phyloP scores from a whole-genome alignment of 2,329 filamentous ascomycete genomes.

The Nannizziopsis arthrosporioides region DNA sequence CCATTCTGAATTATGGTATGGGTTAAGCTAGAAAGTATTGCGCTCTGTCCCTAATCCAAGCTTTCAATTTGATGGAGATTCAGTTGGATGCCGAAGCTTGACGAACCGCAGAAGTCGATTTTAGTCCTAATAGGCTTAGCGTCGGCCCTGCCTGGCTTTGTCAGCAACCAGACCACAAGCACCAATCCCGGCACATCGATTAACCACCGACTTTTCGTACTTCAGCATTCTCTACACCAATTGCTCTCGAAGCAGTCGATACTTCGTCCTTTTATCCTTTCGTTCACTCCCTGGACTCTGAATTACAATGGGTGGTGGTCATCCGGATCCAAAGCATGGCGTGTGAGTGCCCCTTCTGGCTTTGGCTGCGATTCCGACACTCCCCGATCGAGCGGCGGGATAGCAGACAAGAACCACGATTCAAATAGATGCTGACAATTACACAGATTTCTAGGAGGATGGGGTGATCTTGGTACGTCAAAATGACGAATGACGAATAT shows the following conservation, averaged over 20 bases:
- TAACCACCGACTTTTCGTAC: slow-evolving; percentile 9
- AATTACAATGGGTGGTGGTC: slow-evolving; percentile 27
- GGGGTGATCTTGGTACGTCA: slow-evolving; percentile 59
- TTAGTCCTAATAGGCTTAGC: slow-evolving; percentile 31
- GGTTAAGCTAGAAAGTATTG: slow-evolving; percentile 11
- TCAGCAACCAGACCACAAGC: slow-evolving; percentile 1
- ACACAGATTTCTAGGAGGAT: slow-evolving; percentile 58
- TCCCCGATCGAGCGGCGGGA: neutral
- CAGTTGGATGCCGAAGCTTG: slow-evolving; percentile 12
- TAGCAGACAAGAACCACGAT: neutral
- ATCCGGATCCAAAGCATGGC: slow-evolving; percentile 34
- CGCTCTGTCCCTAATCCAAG: neutral
- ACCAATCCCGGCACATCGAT: slow-evolving; percentile 16
- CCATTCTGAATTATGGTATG: slow-evolving; percentile 33
- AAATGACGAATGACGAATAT: neutral
- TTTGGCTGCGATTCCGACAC: neutral
- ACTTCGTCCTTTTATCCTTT: neutral
- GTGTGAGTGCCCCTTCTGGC: slow-evolving; percentile 26
- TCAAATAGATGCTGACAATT: neutral
- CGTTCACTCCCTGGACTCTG: neutral
- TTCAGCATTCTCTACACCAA: neutral
- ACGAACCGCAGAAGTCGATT: slow-evolving; percentile 8
- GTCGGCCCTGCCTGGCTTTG: slow-evolving; percentile 16
- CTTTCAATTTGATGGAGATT: slow-evolving; percentile 15
- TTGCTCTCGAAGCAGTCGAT: neutral